phyloP scores from a whole-genome alignment of 345 rosid species.

The Gossypium mustelinum region DNA sequence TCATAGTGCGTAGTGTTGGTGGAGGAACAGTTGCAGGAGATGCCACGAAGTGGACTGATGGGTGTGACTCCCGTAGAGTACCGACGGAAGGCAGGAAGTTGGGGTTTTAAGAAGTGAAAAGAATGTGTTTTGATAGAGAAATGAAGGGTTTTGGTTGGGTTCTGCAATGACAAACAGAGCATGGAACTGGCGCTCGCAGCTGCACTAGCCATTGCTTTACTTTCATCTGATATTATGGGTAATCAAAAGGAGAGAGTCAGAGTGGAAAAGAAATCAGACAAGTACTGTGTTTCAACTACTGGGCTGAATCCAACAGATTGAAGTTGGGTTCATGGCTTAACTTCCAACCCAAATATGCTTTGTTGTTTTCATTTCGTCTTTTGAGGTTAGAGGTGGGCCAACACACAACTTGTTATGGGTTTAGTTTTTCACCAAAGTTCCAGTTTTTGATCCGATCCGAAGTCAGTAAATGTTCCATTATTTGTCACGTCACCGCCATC shows the following conservation, averaged over 20 bases:
- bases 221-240: neutral
- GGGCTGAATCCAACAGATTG: neutral
- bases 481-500: too few relatives aligned
- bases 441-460: too few relatives aligned
- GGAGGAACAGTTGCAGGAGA: constrained; percentile 46
- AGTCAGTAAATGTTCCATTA: too few relatives aligned
- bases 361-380: neutral
- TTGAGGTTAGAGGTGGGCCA: neutral
- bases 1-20: constrained; percentile 50
- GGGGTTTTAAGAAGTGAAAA: constrained; percentile 17
- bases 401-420: neutral
- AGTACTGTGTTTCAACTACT: neutral
- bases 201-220: constrained; percentile 25
- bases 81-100: constrained; percentile 9
- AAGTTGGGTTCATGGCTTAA: neutral
- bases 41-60: constrained; percentile 21
- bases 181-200: constrained; percentile 17
- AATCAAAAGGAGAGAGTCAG: neutral
- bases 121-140: constrained; percentile 2
- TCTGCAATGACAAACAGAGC: constrained; percentile 23
- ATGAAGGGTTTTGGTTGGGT: constrained; percentile 17
- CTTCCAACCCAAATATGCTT: neutral
- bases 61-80: constrained; percentile 6
- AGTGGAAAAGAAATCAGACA: neutral
- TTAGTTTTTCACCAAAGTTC: neutral